A percentile compares a stretch with the other conserved stretches of the same genome.
Evolutionary conservation across 345 rosid genomes (phyloP).

Genomic region (Iberis pinnata): DNA sequence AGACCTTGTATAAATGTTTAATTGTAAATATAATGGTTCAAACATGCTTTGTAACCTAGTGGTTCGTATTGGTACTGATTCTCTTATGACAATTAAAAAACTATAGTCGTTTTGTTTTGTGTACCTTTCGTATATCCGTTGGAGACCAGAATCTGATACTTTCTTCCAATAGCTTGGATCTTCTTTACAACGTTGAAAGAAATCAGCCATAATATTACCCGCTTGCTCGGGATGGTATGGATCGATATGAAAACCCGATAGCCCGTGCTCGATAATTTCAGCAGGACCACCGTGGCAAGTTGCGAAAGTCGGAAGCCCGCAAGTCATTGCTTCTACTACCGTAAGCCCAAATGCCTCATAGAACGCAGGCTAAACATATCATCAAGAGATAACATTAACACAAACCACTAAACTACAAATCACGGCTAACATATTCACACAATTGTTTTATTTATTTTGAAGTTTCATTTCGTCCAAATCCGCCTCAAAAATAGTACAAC

Average conservation of each 20-base stretch:
- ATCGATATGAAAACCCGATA: slow-evolving; percentile 89
- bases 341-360: slow-evolving; percentile 98
- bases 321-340: slow-evolving; percentile 97
- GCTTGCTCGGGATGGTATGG: slow-evolving; percentile 91
- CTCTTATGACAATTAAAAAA: too few relatives aligned
- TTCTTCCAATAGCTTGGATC: slow-evolving; percentile 73
- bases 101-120: neutral
- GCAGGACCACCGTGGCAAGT: slow-evolving; percentile 97
- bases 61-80: too few relatives aligned
- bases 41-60: neutral
- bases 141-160: slow-evolving; percentile 66
- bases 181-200: slow-evolving; percentile 65
- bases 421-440: too few relatives aligned
- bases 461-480: too few relatives aligned
- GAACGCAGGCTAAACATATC: slow-evolving; percentile 71
- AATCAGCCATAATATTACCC: slow-evolving; percentile 46
- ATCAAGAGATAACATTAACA: neutral
- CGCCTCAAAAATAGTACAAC: neutral
- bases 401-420: too few relatives aligned
- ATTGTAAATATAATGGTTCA: too few relatives aligned
- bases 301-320: slow-evolving; percentile 93
- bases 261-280: slow-evolving; percentile 76
- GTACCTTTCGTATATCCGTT: slow-evolving; percentile 80
- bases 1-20: too few relatives aligned
- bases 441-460: too few relatives aligned